Evolutionary conservation across 2,329 filamentous ascomycete species (phyloP).

Genomic region (Plectosphaerella plurivora): DNA sequence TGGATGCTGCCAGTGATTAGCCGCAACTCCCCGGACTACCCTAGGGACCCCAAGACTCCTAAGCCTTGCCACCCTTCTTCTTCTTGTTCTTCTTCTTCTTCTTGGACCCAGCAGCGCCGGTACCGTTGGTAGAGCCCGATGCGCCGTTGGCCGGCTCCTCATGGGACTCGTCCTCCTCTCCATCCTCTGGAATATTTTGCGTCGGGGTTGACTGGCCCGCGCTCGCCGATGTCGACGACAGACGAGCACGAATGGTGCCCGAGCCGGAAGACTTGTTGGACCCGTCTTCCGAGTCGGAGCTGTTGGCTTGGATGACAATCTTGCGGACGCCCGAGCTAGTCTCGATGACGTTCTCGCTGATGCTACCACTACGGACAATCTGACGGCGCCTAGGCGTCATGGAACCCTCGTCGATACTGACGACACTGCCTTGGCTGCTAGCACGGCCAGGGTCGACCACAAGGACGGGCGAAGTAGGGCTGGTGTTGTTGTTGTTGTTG

Average conservation of each 20-base stretch:
- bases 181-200: constrained; percentile 3
- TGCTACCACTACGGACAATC: constrained; percentile 14
- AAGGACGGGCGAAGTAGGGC: constrained; percentile 7
- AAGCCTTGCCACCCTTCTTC: constrained; percentile 29
- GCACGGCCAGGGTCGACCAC: constrained; percentile 6
- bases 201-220: constrained; percentile 5
- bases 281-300: constrained; percentile 11
- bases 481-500: not conserved
- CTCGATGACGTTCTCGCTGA: constrained; percentile 14
- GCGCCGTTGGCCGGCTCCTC: constrained; percentile 2
- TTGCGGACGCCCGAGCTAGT: constrained; percentile 13
- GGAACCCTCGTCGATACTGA: constrained; percentile 6
- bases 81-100: constrained; percentile 32
- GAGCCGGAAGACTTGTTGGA: constrained; percentile 10
- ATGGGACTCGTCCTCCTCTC: constrained; percentile 5
- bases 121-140: constrained; percentile 8
- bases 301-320: constrained; percentile 13
- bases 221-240: not conserved
- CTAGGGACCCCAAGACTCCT: constrained; percentile 4
- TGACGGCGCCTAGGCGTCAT: constrained; percentile 7
- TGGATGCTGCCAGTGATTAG: too few relatives aligned
- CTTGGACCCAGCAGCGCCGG: constrained; percentile 9
- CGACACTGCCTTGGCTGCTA: constrained; percentile 8
- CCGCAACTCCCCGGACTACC: too few relatives aligned
- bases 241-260: constrained; percentile 4